Evolutionary conservation across 176 grass and related monocot species (phyloP).

Genomic region (Oryza punctata): DNA sequence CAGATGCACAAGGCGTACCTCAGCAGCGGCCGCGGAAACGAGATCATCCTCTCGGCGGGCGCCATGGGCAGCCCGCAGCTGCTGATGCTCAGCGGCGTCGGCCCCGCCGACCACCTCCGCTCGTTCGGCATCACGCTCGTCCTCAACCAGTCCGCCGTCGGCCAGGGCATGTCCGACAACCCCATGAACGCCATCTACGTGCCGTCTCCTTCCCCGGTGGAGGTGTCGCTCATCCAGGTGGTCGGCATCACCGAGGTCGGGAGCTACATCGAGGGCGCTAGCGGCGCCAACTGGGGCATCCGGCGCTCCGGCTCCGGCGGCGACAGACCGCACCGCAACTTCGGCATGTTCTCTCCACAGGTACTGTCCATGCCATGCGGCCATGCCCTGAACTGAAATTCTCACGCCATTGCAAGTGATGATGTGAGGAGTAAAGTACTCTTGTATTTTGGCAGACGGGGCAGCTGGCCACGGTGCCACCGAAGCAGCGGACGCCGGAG

Average conservation of each 20-base stretch:
- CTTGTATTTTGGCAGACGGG: constrained; percentile 48
- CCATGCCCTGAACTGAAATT: background rate
- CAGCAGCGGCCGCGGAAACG: constrained; percentile 44
- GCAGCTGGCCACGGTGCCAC: constrained; percentile 66
- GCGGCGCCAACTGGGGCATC: constrained; percentile 58
- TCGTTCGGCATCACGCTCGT: constrained; percentile 68
- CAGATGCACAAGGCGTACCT: constrained; percentile 65
- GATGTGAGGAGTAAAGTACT: background rate
- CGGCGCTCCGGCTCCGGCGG: background rate
- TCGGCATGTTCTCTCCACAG: constrained; percentile 88
- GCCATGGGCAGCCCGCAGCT: constrained; percentile 83
- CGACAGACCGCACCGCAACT: constrained; percentile 39
- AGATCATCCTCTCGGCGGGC: constrained; percentile 71
- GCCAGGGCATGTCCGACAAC: constrained; percentile 81
- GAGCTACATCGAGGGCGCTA: constrained; percentile 80
- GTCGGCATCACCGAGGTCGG: constrained; percentile 69
- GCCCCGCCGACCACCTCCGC: constrained; percentile 58
- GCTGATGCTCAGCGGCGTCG: constrained; percentile 88
- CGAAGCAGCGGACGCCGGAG: constrained; percentile 75
- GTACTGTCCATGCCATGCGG: constrained; percentile 1
- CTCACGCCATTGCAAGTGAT: background rate
- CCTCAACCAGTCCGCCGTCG: constrained; percentile 56
- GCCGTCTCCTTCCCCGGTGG: constrained; percentile 65
- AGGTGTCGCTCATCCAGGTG: constrained; percentile 75
- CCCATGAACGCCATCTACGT: constrained; percentile 79